Evolutionary conservation across 805 yeast genomes (phyloP).

Genomic region (Kluyveromyces siamensis): DNA sequence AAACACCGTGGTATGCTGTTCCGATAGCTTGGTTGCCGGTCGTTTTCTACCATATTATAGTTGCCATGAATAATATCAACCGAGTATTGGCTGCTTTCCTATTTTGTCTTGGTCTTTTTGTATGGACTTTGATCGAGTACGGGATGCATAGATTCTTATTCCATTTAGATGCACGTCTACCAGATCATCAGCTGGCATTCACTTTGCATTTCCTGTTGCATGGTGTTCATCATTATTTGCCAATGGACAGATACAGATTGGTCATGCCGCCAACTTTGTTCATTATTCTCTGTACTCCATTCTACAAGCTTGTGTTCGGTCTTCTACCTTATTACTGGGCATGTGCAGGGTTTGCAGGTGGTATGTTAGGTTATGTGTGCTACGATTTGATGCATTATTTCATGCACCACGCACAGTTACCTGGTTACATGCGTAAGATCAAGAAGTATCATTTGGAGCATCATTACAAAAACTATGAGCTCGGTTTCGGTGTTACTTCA

Average conservation of each 20-base stretch:
- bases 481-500: slow-evolving; percentile 94
- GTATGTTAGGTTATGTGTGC: slow-evolving; percentile 83
- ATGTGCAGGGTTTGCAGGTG: slow-evolving; percentile 92
- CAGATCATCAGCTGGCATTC: slow-evolving; percentile 66
- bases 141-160: slow-evolving; percentile 80
- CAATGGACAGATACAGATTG: slow-evolving; percentile 89
- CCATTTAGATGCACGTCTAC: slow-evolving; percentile 83
- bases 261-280: slow-evolving; percentile 96
- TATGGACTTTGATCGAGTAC: slow-evolving; percentile 93
- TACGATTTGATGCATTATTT: slow-evolving; percentile 94
- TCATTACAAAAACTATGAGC: slow-evolving; percentile 92
- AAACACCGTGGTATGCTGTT: slow-evolving; percentile 92
- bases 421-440: slow-evolving; percentile 62
- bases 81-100: slow-evolving; percentile 40
- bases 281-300: slow-evolving; percentile 62
- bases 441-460: slow-evolving; percentile 94
- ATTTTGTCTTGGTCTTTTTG: slow-evolving; percentile 73
- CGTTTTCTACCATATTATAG: slow-evolving; percentile 50
- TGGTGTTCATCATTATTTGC: slow-evolving; percentile 94
- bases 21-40: slow-evolving; percentile 85
- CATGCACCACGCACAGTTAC: slow-evolving; percentile 81
- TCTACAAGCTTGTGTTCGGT: slow-evolving; percentile 67
- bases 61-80: slow-evolving; percentile 46
- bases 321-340: slow-evolving; percentile 77
- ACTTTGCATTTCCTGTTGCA: slow-evolving; percentile 85